These are phyloP conservation scores for Tetragonia tetragonoides DNA, from an alignment of 148 eudicot genomes.

Conservation along the genomic window DNA sequence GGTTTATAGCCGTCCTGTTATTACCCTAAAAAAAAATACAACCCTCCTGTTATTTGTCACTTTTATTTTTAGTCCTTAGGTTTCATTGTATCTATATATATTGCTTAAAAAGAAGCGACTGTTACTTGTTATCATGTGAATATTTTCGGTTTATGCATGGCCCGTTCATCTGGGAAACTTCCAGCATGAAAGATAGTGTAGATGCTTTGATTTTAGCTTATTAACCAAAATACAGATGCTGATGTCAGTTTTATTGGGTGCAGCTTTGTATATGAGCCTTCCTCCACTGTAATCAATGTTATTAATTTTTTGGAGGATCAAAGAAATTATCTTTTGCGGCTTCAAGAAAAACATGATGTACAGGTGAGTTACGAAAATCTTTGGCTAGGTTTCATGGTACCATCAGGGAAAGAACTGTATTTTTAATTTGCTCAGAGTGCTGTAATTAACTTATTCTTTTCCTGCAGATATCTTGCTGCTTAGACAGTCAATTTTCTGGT, in stretches of 20 bases:
- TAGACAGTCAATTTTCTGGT: conserved; percentile 95
- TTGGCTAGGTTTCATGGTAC: neutral
- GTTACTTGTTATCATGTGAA: neutral
- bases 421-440: neutral
- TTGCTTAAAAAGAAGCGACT: neutral
- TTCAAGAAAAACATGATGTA: conserved; percentile 90
- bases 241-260: conserved; percentile 27
- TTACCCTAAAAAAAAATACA: neutral
- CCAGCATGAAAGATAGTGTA: neutral
- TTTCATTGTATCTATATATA: neutral
- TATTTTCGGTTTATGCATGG: neutral
- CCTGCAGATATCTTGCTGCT: conserved; percentile 83
- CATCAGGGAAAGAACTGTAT: neutral
- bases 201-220: conserved; percentile 7
- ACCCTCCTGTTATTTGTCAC: neutral
- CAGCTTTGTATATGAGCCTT: conserved; percentile 90
- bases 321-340: conserved; percentile 61
- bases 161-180: conserved; percentile 3
- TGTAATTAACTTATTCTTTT: conserved; percentile 19
- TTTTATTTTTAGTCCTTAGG: neutral
- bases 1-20: neutral
- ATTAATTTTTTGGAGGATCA: conserved; percentile 71
- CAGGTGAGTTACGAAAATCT: conserved; percentile 38
- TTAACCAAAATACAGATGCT: conserved; percentile 6
- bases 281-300: conserved; percentile 60